These are phyloP conservation scores for Persicaria maculosa DNA, from an alignment of 148 eudicot genomes.

Conservation along the genomic window DNA sequence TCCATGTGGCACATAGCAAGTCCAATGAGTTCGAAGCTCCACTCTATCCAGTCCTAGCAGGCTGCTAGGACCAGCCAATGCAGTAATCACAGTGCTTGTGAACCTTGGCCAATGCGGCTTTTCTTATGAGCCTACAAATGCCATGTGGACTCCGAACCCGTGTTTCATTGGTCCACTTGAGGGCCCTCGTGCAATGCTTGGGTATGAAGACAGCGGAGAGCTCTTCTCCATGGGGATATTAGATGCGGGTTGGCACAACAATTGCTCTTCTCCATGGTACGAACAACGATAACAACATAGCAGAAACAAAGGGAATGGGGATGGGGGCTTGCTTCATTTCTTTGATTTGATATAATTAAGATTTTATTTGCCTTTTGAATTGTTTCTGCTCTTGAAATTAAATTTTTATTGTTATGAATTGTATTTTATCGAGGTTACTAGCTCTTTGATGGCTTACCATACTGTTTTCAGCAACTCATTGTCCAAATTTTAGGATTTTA, in stretches of 20 bases:
- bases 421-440: too few relatives aligned
- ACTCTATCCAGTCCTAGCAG: conserved; percentile 59
- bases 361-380: too few relatives aligned
- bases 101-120: conserved; percentile 79
- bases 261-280: conserved; percentile 18
- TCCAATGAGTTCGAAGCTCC: conserved; percentile 62
- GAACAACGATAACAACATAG: background rate
- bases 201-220: conserved; percentile 77
- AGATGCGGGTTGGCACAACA: conserved; percentile 49
- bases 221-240: conserved; percentile 85
- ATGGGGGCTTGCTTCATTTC: conserved; percentile 15
- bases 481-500: too few relatives aligned
- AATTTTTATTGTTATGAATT: too few relatives aligned
- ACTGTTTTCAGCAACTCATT: too few relatives aligned
- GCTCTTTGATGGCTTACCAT: too few relatives aligned
- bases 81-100: conserved; percentile 34
- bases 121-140: conserved; percentile 47
- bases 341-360: too few relatives aligned
- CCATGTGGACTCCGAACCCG: conserved; percentile 68
- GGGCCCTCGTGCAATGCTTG: conserved; percentile 21
- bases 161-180: conserved; percentile 49
- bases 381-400: too few relatives aligned
- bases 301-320: conserved; percentile 11
- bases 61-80: conserved; percentile 22
- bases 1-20: conserved; percentile 61